These are phyloP conservation scores for Neurospora cerealis DNA, from an alignment of 495 filamentous ascomycete genomes.

Conservation along the genomic window DNA sequence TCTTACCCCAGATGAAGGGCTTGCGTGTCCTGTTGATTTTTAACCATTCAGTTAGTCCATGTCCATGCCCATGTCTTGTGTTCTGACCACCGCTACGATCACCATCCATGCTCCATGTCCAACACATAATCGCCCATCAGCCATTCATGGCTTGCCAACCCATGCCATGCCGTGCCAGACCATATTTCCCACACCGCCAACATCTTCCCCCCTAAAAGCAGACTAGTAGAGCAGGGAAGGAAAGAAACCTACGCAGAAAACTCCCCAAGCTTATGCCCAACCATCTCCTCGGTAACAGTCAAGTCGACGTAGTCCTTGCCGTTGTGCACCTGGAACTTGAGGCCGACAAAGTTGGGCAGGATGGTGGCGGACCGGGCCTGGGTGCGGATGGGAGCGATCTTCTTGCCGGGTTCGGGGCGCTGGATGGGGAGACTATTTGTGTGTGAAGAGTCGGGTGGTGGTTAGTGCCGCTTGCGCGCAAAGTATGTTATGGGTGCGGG, in stretches of 20 bases:
- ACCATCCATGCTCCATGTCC: not conserved
- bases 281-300: slow-evolving; percentile 92
- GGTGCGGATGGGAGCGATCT: slow-evolving; percentile 67
- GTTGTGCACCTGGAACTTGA: slow-evolving; percentile 90
- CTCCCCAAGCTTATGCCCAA: slow-evolving; percentile 94
- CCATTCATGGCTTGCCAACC: too few relatives aligned
- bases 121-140: not conserved
- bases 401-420: slow-evolving; percentile 51
- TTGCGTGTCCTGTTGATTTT: slow-evolving; percentile 62
- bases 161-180: not conserved
- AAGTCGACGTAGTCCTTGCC: slow-evolving; percentile 89
- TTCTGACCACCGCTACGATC: not conserved
- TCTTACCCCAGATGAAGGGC: slow-evolving; percentile 51
- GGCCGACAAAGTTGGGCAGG: slow-evolving; percentile 88
- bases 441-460: slow-evolving; percentile 6
- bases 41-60: not conserved
- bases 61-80: not conserved
- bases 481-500: not conserved
- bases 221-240: not conserved
- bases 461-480: not conserved
- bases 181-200: not conserved
- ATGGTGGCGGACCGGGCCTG: slow-evolving; percentile 88
- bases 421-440: slow-evolving; percentile 49
- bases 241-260: slow-evolving; percentile 67
- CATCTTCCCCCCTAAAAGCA: not conserved